phyloP scores from a whole-genome alignment of 768 basidiomycete species.

The Pleurotus tuoliensis region DNA sequence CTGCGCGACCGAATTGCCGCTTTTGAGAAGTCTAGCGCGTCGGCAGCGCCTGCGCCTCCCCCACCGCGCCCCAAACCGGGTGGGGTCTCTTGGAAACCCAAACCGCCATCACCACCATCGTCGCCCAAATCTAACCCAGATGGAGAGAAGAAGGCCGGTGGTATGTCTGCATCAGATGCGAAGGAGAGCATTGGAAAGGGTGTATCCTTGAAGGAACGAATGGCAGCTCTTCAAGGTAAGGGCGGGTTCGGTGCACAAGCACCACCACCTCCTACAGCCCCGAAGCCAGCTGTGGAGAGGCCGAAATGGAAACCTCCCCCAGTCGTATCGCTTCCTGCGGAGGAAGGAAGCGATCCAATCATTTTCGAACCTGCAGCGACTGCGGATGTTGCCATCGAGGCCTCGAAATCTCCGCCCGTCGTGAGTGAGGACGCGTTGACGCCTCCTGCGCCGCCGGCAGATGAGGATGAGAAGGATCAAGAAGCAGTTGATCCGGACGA shows the following conservation, averaged over 20 bases:
- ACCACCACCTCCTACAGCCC: conserved; percentile 44
- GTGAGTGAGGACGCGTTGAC: neutral
- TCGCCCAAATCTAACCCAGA: conserved; percentile 24
- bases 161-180: conserved; percentile 85
- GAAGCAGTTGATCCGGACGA: conserved; percentile 46
- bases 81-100: conserved; percentile 71
- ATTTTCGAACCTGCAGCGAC: conserved; percentile 10
- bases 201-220: conserved; percentile 85
- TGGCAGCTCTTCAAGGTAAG: conserved; percentile 88
- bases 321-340: conserved; percentile 37
- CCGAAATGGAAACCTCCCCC: conserved; percentile 89
- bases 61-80: conserved; percentile 65
- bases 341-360: conserved; percentile 28
- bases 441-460: conserved; percentile 10
- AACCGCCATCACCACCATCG: conserved; percentile 46
- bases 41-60: conserved; percentile 42
- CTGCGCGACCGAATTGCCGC: conserved; percentile 87
- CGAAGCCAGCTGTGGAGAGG: conserved; percentile 60
- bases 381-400: conserved; percentile 1
- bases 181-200: conserved; percentile 79
- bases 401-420: neutral
- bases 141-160: conserved; percentile 28
- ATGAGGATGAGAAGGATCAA: conserved; percentile 25
- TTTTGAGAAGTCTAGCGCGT: conserved; percentile 60
- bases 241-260: conserved; percentile 74